These are phyloP conservation scores for Eremochloa ophiuroides DNA, from an alignment of 176 grass and related monocot genomes.

Conservation along the genomic window DNA sequence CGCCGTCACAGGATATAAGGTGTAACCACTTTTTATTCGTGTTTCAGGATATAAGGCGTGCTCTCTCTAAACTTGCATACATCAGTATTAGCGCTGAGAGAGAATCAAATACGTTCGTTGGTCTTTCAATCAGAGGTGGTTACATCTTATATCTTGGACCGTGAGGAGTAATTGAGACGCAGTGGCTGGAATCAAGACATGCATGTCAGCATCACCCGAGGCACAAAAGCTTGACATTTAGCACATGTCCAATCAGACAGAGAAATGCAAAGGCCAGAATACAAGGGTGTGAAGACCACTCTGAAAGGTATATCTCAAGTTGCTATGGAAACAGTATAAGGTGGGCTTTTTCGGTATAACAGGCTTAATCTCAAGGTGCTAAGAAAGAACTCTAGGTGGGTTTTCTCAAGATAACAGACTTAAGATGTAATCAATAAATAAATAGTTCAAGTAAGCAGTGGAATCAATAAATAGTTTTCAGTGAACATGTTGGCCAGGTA, in stretches of 20 bases:
- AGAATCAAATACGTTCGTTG: no score
- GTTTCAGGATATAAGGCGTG: no score
- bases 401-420: neutral
- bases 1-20: no score
- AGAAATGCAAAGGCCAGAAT: neutral
- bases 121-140: no score
- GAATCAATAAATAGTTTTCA: no score
- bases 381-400: neutral
- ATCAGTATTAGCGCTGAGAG: no score
- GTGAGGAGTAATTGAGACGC: neutral
- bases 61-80: no score
- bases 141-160: no score
- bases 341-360: neutral
- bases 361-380: neutral
- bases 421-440: neutral
- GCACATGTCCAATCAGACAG: neutral
- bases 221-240: neutral
- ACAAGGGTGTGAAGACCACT: neutral
- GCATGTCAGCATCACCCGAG: neutral
- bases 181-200: neutral
- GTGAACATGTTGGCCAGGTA: neutral
- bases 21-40: no score
- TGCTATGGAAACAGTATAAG: neutral
- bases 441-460: neutral
- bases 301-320: neutral